Base-by-base conservation (phyloP, 768 basidiomycete genomes). In the Lactifluus rugatus region DNA sequence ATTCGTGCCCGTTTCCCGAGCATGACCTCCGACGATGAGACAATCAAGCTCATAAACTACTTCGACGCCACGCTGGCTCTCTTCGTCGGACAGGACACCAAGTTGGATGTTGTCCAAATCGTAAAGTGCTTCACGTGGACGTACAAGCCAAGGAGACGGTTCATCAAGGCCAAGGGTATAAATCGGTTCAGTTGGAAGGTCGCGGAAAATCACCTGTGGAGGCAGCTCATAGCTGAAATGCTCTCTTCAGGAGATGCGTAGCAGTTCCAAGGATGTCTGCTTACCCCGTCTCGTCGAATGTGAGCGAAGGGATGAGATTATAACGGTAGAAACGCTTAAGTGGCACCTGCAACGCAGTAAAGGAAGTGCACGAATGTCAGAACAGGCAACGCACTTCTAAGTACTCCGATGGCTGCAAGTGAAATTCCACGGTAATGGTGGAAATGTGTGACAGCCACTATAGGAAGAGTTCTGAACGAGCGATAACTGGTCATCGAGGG, bases 101-200 rank as follows among this genome's bases (percentile, higher is more conserved):
- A 98, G 80, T 46, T 93, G 89, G 57, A 99, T 87, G 70, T 99
- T 99, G 73, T 99, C 95, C 26, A 98, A 81, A 69, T 99, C 95
- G 64, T 96, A 90, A 1, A 85, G 75, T 0, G 94, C 87, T 66
- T 91, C 84, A 13, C 83, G 81, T 0, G 95, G 96, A 11, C 91
- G 85, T 26, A 93, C 93, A 7, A 97, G 82, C 96, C 96, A 99
- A 0, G 95, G 83, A 2, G 83, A 75, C 5, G 89, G 91, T 2
- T 92, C 85, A 52, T 98, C 95, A 81, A 96, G 86, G 4, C 83
- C 83, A n/a, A 98, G 78, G 0, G 95, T 98, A 65, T 93, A 92
- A 56, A 99, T 91, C 0, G 93, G 90, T 11, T 93, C 87, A 2
- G 79, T 70, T 0, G 95, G 93, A 9, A 99, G 75, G 52, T 77